Base-by-base conservation (phyloP, 2,329 filamentous ascomycete genomes). In the Cladophialophora carrionii region DNA sequence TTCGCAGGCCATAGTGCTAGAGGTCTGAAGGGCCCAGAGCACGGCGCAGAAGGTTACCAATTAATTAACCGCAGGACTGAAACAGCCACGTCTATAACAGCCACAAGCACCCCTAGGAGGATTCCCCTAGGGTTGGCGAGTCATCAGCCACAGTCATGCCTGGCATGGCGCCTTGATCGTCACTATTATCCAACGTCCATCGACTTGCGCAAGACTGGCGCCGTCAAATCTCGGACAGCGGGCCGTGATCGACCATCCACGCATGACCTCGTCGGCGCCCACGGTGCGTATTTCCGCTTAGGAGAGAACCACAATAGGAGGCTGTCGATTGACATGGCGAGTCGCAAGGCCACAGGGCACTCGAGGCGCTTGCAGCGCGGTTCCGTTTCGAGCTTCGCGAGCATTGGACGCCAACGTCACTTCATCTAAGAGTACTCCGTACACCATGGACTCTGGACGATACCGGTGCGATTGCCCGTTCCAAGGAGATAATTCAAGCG, bases 141-240 rank as follows among this genome's bases (percentile, higher is more conserved):
- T 26, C 32, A 41, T 10, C 31, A 60, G 57, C 57, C 57, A 60
- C 57, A 52, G 43, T 29, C 37, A 52, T 22, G 12, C 57, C 57
- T 17, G 10, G 37, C 31, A 9, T 12, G 58, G 31, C 32, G 48
- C 22, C 32, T 46, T n/a, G 48, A 60, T 53, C 48, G 3, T 37
- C 29, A n/a, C 24, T 22, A 24, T 20, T 22, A 24, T 20, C 52
- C 52, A 54, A 54, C 29, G 52, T 29, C 22, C 12, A 53, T 58
- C 56, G 56, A 34, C 29, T 51, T 49, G 31, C 41, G 31, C 57
- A 46, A 55, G 32, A 49, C 43, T 31, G 22, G 31, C 37, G 52
- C 52, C 43, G 57, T 61, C 57, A 65, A 43, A 65, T 65, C 63
- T 65, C 63, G 52, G 63, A 53, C 43, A 48, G 37, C 53, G 57